These are phyloP conservation scores for Kwoniella dejecticola DNA, from an alignment of 768 basidiomycete genomes.

Conservation along the genomic window DNA sequence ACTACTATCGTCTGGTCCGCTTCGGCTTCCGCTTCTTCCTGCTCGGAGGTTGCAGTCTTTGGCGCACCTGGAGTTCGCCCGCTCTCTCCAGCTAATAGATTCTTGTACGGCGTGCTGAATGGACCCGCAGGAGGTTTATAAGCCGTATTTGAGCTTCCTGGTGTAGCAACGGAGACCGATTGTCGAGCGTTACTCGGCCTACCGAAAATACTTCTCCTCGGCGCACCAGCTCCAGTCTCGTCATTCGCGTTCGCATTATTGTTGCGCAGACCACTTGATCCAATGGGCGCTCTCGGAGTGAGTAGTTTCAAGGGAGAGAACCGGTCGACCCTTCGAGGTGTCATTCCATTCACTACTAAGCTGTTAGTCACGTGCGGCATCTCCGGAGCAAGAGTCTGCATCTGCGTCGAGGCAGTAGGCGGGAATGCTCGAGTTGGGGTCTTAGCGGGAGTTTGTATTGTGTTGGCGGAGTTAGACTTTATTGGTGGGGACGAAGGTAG, in stretches of 20 bases:
- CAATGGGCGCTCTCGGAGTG: slow-evolving; percentile 26
- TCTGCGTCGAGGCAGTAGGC: background rate
- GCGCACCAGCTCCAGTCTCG: background rate
- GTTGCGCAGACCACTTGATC: slow-evolving; percentile 21
- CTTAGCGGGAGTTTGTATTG: slow-evolving; percentile 2
- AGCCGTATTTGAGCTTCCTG: background rate
- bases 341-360: slow-evolving; percentile 40
- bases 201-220: slow-evolving; percentile 26
- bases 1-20: slow-evolving; percentile 1
- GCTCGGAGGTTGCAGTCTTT: no score
- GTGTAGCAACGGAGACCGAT: background rate
- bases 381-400: slow-evolving; percentile 13
- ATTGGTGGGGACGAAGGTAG: slow-evolving; percentile 8
- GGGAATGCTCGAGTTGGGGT: background rate
- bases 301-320: slow-evolving; percentile 37
- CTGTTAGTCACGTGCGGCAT: slow-evolving; percentile 39
- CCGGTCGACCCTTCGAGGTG: slow-evolving; percentile 32
- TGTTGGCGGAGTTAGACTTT: background rate
- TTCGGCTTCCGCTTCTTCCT: slow-evolving; percentile 5
- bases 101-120: background rate
- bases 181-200: slow-evolving; percentile 10
- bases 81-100: background rate
- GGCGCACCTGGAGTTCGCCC: background rate
- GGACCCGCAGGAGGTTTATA: background rate
- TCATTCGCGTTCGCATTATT: background rate